Evolutionary conservation across 306 rosid species (phyloP).

Genomic region (Styphnolobium japonicum): DNA sequence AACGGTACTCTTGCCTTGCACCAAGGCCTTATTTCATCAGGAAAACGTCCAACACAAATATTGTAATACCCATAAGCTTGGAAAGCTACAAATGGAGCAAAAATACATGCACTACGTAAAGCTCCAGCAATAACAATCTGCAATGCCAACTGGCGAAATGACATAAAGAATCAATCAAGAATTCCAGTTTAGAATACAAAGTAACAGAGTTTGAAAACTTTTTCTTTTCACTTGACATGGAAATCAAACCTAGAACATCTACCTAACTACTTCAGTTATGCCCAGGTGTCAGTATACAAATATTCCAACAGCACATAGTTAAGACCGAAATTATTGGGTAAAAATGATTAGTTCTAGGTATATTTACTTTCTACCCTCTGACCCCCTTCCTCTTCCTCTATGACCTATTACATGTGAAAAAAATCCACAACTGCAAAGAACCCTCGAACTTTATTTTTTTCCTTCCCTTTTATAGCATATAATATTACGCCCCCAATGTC

Average conservation of each 20-base stretch:
- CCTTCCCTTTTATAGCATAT: neutral
- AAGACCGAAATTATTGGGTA: neutral
- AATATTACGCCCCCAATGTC: neutral
- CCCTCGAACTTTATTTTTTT: neutral
- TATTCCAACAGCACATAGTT: neutral
- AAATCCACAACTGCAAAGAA: neutral
- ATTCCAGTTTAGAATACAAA: neutral
- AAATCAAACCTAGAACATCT: constrained; percentile 16
- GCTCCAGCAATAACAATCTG: constrained; percentile 66
- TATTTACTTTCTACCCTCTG: neutral
- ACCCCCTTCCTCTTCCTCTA: neutral
- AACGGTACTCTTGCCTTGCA: constrained; percentile 86
- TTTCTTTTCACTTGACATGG: neutral
- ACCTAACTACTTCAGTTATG: neutral
- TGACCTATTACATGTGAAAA: neutral
- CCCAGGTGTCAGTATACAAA: neutral
- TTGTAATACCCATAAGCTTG: constrained; percentile 88
- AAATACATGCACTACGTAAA: constrained; percentile 55
- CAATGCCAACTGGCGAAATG: constrained; percentile 54
- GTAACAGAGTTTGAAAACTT: neutral
- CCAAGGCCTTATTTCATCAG: constrained; percentile 75
- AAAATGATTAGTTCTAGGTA: neutral
- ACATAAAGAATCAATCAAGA: constrained; percentile 10
- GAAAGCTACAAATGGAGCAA: constrained; percentile 73
- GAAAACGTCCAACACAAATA: constrained; percentile 58